phyloP scores from a whole-genome alignment of 495 filamentous ascomycete species.

The Daldinia concentrica region DNA sequence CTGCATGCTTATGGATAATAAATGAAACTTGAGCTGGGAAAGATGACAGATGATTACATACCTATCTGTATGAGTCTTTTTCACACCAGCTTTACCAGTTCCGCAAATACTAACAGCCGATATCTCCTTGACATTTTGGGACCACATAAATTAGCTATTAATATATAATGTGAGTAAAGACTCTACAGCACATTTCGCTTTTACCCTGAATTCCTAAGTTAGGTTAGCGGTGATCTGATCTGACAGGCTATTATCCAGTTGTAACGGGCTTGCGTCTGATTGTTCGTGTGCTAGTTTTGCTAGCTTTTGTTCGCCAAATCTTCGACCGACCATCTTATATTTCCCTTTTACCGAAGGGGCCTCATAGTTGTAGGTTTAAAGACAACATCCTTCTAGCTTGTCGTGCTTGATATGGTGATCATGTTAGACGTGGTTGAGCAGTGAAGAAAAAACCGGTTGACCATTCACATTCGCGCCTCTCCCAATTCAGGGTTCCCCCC shows the following conservation, averaged over 20 bases:
- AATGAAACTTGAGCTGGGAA: background rate
- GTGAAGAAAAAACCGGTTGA: slow-evolving; percentile 4
- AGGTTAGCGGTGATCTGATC: slow-evolving; percentile 33
- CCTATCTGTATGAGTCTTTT: background rate
- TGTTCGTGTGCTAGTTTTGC: slow-evolving; percentile 26
- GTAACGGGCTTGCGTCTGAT: slow-evolving; percentile 31
- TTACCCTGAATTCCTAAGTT: slow-evolving; percentile 39
- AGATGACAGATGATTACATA: background rate
- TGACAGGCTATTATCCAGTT: slow-evolving; percentile 42
- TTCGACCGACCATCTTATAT: slow-evolving; percentile 21
- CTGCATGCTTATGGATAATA: too few species aligned
- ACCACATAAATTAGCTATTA: slow-evolving; percentile 37
- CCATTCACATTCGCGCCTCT: background rate
- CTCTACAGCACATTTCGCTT: slow-evolving; percentile 27
- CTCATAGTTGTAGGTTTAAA: slow-evolving; percentile 11
- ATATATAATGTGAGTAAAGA: slow-evolving; percentile 33
- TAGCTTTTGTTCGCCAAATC: slow-evolving; percentile 20
- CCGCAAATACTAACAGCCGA: slow-evolving; percentile 33
- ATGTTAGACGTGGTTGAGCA: slow-evolving; percentile 7
- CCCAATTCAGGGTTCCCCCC: slow-evolving; percentile 8
- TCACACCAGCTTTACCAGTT: background rate
- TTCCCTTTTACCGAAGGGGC: slow-evolving; percentile 10
- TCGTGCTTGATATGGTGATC: slow-evolving; percentile 9
- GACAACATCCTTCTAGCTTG: slow-evolving; percentile 15
- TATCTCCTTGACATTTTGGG: slow-evolving; percentile 20